Evolutionary conservation across 352 stramenopile species (phyloP).

Genomic region (Chrysophaeum taylorii): DNA sequence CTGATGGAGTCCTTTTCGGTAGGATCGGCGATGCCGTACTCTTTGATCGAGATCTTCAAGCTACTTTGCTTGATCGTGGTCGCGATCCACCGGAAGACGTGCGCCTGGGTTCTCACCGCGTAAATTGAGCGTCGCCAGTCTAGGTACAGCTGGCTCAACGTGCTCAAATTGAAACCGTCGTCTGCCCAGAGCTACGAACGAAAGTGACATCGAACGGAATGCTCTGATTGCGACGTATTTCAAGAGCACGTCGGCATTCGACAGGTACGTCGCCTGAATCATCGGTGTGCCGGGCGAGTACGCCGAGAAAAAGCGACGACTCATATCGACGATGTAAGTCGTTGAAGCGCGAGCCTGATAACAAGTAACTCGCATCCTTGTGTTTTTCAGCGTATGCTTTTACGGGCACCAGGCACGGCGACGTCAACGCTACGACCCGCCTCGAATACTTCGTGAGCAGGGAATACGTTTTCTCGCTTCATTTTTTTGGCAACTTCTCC

Average conservation of each 20-base stretch:
- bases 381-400: constrained; percentile 14
- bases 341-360: no score
- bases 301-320: neutral
- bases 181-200: neutral
- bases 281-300: neutral
- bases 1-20: neutral
- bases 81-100: constrained; percentile 14
- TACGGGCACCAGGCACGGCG: constrained; percentile 12
- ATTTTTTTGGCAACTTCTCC: constrained; percentile 16
- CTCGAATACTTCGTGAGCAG: constrained; percentile 6
- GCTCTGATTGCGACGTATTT: neutral
- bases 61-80: constrained; percentile 9
- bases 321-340: no score
- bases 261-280: neutral
- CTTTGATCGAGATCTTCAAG: constrained; percentile 18
- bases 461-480: constrained; percentile 7
- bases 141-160: constrained; percentile 1
- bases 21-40: neutral
- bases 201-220: neutral
- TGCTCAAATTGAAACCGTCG: neutral
- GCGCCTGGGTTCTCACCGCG: constrained; percentile 2
- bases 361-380: constrained; percentile 2
- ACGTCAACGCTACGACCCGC: constrained; percentile 13
- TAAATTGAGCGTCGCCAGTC: neutral
- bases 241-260: neutral